Conservation (phyloP, 805 yeast species). For the Candida argentea region DNA sequence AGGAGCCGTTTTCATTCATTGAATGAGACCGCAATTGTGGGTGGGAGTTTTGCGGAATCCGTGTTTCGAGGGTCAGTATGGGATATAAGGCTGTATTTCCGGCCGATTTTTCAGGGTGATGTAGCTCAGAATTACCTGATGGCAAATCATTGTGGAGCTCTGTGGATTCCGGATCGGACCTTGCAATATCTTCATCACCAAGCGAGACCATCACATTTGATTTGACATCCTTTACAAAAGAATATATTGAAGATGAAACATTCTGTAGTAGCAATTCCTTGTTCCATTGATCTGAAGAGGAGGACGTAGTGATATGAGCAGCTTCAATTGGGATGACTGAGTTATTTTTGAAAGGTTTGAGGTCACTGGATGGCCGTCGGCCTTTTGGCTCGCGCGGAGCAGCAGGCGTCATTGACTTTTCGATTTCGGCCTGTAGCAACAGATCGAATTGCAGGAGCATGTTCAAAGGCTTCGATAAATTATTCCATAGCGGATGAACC, state of each 20-base stretch:
- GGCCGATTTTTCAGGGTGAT: too few relatives aligned
- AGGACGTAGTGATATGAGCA: too few relatives aligned
- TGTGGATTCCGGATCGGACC: too few relatives aligned
- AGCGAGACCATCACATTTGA: conserved; percentile 21
- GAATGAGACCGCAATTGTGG: too few relatives aligned
- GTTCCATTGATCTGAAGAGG: not conserved
- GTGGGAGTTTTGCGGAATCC: too few relatives aligned
- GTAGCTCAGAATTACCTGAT: too few relatives aligned
- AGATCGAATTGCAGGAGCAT: conserved; percentile 61
- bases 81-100: too few relatives aligned
- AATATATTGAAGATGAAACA: conserved; percentile 32
- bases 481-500: conserved; percentile 15
- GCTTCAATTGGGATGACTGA: not conserved
- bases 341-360: conserved; percentile 1
- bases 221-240: conserved; percentile 33
- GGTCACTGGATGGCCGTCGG: conserved; percentile 1
- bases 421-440: conserved; percentile 56
- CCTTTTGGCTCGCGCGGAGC: too few relatives aligned
- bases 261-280: conserved; percentile 26
- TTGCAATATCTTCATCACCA: conserved; percentile 6
- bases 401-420: conserved; percentile 20
- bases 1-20: too few relatives aligned
- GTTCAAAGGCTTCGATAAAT: conserved; percentile 24
- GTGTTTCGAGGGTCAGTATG: too few relatives aligned
- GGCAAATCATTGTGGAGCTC: too few relatives aligned